Evolutionary conservation across 148 eudicot genomes (phyloP).

Genomic region (Limonium bicolor): DNA sequence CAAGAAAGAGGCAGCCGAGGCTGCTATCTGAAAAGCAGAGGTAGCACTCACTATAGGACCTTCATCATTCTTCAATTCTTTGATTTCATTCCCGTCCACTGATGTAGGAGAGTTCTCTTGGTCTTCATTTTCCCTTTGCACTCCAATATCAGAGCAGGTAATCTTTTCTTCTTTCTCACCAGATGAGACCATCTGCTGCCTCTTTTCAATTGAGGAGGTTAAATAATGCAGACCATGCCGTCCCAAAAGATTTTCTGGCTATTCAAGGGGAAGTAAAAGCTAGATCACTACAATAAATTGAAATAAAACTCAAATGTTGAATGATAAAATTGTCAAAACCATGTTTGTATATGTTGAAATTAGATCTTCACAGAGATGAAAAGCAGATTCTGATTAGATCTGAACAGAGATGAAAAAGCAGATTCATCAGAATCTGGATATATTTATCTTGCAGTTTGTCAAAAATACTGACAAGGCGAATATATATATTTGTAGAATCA

Average conservation of each 20-base stretch:
- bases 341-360: too few relatives aligned
- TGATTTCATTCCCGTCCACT: conserved; percentile 12
- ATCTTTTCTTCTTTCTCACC: conserved; percentile 33
- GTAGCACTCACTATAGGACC: conserved; percentile 31
- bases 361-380: too few relatives aligned
- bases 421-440: too few relatives aligned
- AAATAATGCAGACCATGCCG: conserved; percentile 46
- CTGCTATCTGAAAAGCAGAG: conserved; percentile 67
- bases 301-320: too few relatives aligned
- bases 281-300: background rate
- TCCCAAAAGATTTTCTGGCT: conserved; percentile 57
- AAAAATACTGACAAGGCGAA: too few relatives aligned
- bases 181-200: conserved; percentile 31
- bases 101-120: conserved; percentile 5
- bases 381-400: too few relatives aligned
- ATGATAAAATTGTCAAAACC: too few relatives aligned
- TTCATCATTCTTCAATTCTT: conserved; percentile 19
- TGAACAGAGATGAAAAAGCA: too few relatives aligned
- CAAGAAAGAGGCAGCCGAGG: conserved; percentile 90
- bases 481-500: too few relatives aligned
- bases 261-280: conserved; percentile 3
- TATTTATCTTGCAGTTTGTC: too few relatives aligned
- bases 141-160: conserved; percentile 13
- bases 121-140: too few relatives aligned
- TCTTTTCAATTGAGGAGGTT: conserved; percentile 73